phyloP scores from a whole-genome alignment of 805 yeast species.

The Candida berthetii region DNA sequence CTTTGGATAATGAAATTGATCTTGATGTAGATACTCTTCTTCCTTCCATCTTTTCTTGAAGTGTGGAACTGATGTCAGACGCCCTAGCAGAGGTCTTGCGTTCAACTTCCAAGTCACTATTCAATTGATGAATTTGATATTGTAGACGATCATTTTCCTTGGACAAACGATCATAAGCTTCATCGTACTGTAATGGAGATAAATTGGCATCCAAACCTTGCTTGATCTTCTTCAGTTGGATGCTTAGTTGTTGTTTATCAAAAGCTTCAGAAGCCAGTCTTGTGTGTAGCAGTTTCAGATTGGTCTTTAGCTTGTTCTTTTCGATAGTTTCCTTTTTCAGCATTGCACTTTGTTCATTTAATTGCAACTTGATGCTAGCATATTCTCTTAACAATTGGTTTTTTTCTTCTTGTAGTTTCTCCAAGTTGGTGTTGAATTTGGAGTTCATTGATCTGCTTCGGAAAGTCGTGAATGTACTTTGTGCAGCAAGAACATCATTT shows the following conservation, averaged over 20 bases:
- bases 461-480: conserved; percentile 12
- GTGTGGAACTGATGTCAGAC: conserved; percentile 39
- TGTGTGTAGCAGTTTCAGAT: conserved; percentile 52
- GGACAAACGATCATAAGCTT: conserved; percentile 11
- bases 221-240: conserved; percentile 32
- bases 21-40: conserved; percentile 9
- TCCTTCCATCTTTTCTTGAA: conserved; percentile 27
- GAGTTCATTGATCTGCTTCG: conserved; percentile 15
- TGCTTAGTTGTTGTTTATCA: conserved; percentile 44
- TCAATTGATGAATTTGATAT: conserved; percentile 41
- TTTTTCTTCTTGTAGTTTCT: conserved; percentile 17
- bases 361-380: conserved; percentile 39
- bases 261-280: conserved; percentile 61
- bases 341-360: conserved; percentile 45
- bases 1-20: conserved; percentile 14
- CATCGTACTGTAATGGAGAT: conserved; percentile 20
- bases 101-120: conserved; percentile 43
- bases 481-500: conserved; percentile 14
- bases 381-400: conserved; percentile 30
- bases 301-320: conserved; percentile 43
- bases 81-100: conserved; percentile 44
- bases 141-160: conserved; percentile 23
- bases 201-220: conserved; percentile 20
- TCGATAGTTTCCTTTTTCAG: conserved; percentile 39
- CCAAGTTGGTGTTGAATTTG: conserved; percentile 14